Base-by-base conservation (phyloP, 306 rosid species). In the Luffa aegyptiaca region DNA sequence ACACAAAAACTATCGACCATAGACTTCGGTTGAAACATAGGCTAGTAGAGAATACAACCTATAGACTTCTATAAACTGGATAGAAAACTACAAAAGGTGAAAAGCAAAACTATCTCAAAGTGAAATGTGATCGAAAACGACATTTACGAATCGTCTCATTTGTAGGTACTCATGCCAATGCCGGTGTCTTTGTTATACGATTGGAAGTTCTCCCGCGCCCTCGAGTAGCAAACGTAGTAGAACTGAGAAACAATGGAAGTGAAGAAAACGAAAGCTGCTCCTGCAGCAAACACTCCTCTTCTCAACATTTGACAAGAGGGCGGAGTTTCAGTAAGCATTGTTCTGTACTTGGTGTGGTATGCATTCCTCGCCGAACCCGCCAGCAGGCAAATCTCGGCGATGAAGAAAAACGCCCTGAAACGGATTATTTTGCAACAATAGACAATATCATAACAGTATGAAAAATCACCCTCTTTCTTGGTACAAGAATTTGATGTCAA, bases 351-450 rank as follows among this genome's bases (percentile, higher is more conserved):
- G 74, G 99, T 96, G 88, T 93, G 99, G 70, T 91, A 90, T 33
- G 99, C 98, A 73, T 96, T 96, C 83, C 84, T 89, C 26, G 93
- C 96, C 2, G 98, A 93, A 66, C 99, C 99, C 10, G 99, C 98
- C 85, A 96, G 83, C 85, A 96, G 80, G 82, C 98, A 96, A 5
- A 80, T 84, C 86, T 96, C 98, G 3, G 98, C 97, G 51, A 96
- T 96, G 81, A 91, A 8, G 94, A 93, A 96, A 69, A 89, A 91
- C 81, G 91, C 82, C 99, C 99, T 96, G 88, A 75, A 53, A 51
- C 16, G 3, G 17, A 74, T 46, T 8, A 53, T 73, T 49, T 73
- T n/a, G 10, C 5, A 49, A 36, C 2, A 5, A 10, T 46, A 46
- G 10, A 46, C 62, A 74, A 51, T 21, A 49, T 31, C 78, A 74